Base-by-base conservation (phyloP, 495 filamentous ascomycete genomes). In the Aspergillus baeticus region DNA sequence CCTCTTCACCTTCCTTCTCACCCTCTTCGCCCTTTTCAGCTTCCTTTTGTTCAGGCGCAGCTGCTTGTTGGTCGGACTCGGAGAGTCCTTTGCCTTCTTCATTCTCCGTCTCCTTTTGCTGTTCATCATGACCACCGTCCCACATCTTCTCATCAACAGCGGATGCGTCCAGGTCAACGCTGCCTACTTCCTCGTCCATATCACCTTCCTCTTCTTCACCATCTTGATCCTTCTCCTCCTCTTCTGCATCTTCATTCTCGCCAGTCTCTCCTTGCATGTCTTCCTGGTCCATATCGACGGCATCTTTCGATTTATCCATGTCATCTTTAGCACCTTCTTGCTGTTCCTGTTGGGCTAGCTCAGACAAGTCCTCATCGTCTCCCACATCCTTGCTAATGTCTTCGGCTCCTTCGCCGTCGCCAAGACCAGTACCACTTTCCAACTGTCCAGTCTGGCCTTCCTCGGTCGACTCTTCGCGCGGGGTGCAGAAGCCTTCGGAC, bases 61-160 rank as follows among this genome's bases (percentile, higher is more conserved):
- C 85, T 43, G 82, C 74, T 54, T 87, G 81, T 59, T 89, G 78
- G 50, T 90, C 84, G 15, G 86, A 77, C 47, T 84, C 78, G 50
- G 79, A 69, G 54, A 82, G 77, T 15, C 88, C 87, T 62, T 86
- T 84, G 10, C 80, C 75, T 60, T 87, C 77, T 58, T 91, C 81
- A n/a, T 84, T 88, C 59, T 90, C 79, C 46, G 91, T 88, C 43
- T 96, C 90, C 62, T 93, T 92, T 50, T 91, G 85, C 26, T 87
- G 77, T 14, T 91, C 87, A 46, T 90, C 87, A 15, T 81, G 84
- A 39, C 82, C 83, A 8, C 88, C 92, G 70, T 98, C 91, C 94
- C 94, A 98, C 77, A 97, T 87, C 75, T 97, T 98, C 72, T 98
- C 94, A 68, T 98, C 94, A 1, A 98, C 87, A 14, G 92, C 90